Base-by-base conservation (phyloP, 495 filamentous ascomycete genomes). In the Daldinia concentrica region DNA sequence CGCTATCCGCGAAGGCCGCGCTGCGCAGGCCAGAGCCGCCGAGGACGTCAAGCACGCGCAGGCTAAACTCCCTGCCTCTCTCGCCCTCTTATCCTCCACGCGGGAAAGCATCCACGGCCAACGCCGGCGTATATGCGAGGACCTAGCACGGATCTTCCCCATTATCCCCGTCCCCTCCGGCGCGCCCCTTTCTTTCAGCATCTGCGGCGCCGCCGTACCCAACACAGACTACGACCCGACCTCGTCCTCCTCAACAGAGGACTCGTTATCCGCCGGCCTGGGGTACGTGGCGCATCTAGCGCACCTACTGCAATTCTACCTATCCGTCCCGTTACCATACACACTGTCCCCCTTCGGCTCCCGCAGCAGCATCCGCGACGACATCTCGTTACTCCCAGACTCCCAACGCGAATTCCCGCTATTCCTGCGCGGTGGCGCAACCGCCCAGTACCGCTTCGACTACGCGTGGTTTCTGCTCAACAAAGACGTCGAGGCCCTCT, bases 391-490 rank as follows among this genome's bases (percentile, higher is more conserved):
- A 6, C 85, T 93, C 4, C 83, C 88, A 6, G 83, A 86, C 55
- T 78, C 81, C 12, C 87, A 89, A 58, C 86, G 91, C 19, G 90
- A 87, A 2, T 96, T 92, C 76, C 95, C 95, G 1, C 85, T 99
- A 0, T 93, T 92, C 77, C 85, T 90, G 36, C 90, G 92, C 64
- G 89, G 90, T 17, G 82, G 83, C 14, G 82, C 79, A 1, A 89
- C 88, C 12, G 89, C 94, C 6, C 86, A 90, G 30, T 97, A 92
- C 74, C 88, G 94, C 9, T 97, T 98, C 76, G 95, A 98, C 69
- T 99, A 98, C 81, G 95, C 85, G 5, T 93, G 97, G 69, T 99
- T 98, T 71, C 80, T 98, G 11, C 83, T 99, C 4, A 98, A 98
- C 79, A 95, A 97, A 75, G 85, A 98, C 73, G 92, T 99, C 51